phyloP scores from a whole-genome alignment of 202 grass and related monocot species.

The Zoysia matrella region DNA sequence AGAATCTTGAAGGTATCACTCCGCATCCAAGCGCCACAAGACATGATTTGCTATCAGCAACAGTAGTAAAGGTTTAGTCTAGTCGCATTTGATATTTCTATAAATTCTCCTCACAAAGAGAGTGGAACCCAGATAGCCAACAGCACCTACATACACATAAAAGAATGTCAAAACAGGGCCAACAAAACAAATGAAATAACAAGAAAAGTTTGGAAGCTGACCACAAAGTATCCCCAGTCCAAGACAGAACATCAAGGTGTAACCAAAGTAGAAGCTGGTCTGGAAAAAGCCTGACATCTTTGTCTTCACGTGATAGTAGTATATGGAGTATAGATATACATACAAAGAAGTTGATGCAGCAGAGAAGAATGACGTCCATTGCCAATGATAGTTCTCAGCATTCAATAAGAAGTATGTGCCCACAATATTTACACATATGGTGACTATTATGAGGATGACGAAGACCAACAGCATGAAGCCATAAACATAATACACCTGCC shows the following conservation, averaged over 20 bases:
- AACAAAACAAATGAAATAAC: conserved; percentile 13
- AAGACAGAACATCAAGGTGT: conserved; percentile 28
- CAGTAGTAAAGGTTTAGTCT: conserved; percentile 59
- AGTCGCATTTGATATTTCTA: conserved; percentile 89
- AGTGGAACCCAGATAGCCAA: conserved; percentile 89
- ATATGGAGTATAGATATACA: conserved; percentile 92
- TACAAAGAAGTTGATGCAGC: conserved; percentile 81
- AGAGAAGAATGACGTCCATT: conserved; percentile 97
- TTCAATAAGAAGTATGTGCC: conserved; percentile 95
- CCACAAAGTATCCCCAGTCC: conserved; percentile 86
- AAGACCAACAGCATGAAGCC: conserved; percentile 95
- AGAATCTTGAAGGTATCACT: conserved; percentile 53
- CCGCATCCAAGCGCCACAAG: conserved; percentile 37
- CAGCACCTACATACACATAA: conserved; percentile 72
- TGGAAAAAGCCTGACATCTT: no score
- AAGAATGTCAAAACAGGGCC: conserved; percentile 7
- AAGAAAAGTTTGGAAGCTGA: conserved; percentile 48
- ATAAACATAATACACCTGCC: conserved; percentile 91
- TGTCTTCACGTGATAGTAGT: conserved; percentile 57
- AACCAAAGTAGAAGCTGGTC: no score
- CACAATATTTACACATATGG: conserved; percentile 88
- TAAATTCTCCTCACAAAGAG: conserved; percentile 31
- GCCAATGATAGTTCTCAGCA: conserved; percentile 92
- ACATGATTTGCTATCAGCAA: conserved; percentile 42
- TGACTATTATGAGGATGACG: conserved; percentile 90